A percentile compares a stretch with the other conserved stretches of the same genome.
Conservation (phyloP, 345 rosid genomes). For the Citrus reticulata region DNA sequence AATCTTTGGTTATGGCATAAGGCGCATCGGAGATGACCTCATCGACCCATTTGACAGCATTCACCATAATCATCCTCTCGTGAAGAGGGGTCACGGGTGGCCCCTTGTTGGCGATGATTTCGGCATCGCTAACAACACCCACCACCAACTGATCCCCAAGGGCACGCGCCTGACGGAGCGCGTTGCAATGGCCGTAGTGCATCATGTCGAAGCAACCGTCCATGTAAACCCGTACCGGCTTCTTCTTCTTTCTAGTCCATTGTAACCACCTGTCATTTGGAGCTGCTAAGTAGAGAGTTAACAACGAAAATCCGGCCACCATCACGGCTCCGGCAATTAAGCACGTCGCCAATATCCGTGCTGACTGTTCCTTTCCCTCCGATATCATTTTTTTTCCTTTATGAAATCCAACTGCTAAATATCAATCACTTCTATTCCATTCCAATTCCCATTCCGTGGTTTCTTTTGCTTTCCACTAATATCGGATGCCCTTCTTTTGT, state of each 20-base stretch:
- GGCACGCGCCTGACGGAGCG: conserved; percentile 72
- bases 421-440: not conserved
- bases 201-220: conserved; percentile 85
- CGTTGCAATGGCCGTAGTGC: conserved; percentile 88
- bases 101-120: conserved; percentile 67
- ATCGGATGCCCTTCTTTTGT: not conserved
- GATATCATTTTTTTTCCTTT: conserved; percentile 21
- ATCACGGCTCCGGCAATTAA: conserved; percentile 50
- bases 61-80: conserved; percentile 69
- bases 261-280: conserved; percentile 11
- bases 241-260: conserved; percentile 41
- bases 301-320: conserved; percentile 33
- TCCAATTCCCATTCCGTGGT: not conserved
- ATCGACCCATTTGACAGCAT: conserved; percentile 76
- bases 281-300: conserved; percentile 27
- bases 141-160: conserved; percentile 70
- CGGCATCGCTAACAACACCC: conserved; percentile 72
- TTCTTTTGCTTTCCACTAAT: not conserved
- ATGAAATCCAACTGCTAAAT: not conserved
- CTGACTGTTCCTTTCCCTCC: conserved; percentile 30
- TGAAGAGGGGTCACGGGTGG: conserved; percentile 72
- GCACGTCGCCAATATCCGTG: conserved; percentile 31
- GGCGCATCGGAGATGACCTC: conserved; percentile 77
- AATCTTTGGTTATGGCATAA: conserved; percentile 65
- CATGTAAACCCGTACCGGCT: conserved; percentile 65